These are phyloP conservation scores for Moricandia moricandioides DNA, from an alignment of 345 rosid genomes.

Conservation along the genomic window DNA sequence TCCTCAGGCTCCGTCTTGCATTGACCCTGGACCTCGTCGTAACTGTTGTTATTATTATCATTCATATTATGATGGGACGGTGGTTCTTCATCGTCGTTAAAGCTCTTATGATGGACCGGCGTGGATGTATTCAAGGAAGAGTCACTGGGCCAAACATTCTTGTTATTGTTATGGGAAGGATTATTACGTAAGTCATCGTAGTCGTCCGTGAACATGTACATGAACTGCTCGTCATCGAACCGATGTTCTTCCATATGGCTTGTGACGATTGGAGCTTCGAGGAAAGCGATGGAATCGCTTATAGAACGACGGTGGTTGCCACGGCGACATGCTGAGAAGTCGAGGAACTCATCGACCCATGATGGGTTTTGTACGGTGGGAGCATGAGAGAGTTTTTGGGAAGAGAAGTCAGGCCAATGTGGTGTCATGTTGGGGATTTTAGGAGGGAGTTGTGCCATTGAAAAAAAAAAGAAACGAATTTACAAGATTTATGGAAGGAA, in stretches of 20 bases:
- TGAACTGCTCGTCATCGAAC: slow-evolving; percentile 81
- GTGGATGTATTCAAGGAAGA: slow-evolving; percentile 64
- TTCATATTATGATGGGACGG: slow-evolving; percentile 31
- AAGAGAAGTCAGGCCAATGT: slow-evolving; percentile 67
- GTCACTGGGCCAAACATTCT: slow-evolving; percentile 45
- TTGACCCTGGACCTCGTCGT: slow-evolving; percentile 58
- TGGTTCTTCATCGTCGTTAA: slow-evolving; percentile 52
- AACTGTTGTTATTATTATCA: slow-evolving; percentile 16
- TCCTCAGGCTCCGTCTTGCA: slow-evolving; percentile 41
- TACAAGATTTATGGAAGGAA: not conserved
- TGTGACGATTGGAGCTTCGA: slow-evolving; percentile 42
- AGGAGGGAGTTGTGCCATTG: slow-evolving; percentile 92
- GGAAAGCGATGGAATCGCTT: slow-evolving; percentile 74
- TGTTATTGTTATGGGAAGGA: slow-evolving; percentile 25
- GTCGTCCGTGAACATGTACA: slow-evolving; percentile 74
- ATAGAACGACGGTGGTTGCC: slow-evolving; percentile 69
- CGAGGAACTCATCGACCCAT: slow-evolving; percentile 91
- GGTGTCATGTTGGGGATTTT: slow-evolving; percentile 73
- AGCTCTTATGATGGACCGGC: slow-evolving; percentile 73
- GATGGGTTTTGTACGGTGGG: slow-evolving; percentile 46
- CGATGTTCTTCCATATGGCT: slow-evolving; percentile 36
- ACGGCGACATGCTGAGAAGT: slow-evolving; percentile 64
- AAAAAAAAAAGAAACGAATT: not conserved
- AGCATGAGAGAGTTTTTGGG: slow-evolving; percentile 36
- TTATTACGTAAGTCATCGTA: slow-evolving; percentile 10